Evolutionary conservation across 192 early-diverging fungal genomes (phyloP).

Genomic region (Backusella luteola): DNA sequence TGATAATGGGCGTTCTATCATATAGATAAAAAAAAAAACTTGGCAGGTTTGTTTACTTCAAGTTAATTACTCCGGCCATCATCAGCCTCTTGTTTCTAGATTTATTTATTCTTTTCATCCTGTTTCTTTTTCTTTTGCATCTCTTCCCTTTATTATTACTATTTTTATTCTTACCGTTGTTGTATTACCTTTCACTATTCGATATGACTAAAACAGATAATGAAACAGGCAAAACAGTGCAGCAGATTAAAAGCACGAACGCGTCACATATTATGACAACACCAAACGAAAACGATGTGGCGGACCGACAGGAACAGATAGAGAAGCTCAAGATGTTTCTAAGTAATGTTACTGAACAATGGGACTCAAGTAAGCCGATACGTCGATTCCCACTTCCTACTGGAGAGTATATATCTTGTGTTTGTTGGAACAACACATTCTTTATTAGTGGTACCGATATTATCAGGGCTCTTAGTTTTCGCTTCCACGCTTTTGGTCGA

Average conservation of each 20-base stretch:
- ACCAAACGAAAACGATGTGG: conserved; percentile 20
- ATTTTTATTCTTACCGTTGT: neutral
- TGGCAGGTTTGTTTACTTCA: conserved; percentile 5
- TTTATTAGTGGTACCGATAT: conserved; percentile 98
- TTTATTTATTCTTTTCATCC: neutral
- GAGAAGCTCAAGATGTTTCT: conserved; percentile 56
- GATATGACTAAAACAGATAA: neutral
- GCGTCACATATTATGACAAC: conserved; percentile 13
- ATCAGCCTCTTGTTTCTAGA: neutral
- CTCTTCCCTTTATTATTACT: neutral
- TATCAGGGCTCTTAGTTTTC: conserved; percentile 83
- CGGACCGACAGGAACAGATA: conserved; percentile 32
- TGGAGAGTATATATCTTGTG: conserved; percentile 89
- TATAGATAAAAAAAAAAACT: neutral
- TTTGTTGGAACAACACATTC: conserved; percentile 89
- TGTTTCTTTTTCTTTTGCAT: neutral
- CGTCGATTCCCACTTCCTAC: conserved; percentile 68
- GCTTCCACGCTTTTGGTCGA: conserved; percentile 88
- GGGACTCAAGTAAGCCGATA: conserved; percentile 58
- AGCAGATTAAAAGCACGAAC: neutral
- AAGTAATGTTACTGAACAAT: conserved; percentile 63
- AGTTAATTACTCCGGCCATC: neutral
- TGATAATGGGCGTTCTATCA: neutral
- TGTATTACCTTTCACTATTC: neutral
- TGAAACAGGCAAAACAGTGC: neutral